Base-by-base conservation (phyloP, 305 asterid species). In the Fraxinus sp. region DNA sequence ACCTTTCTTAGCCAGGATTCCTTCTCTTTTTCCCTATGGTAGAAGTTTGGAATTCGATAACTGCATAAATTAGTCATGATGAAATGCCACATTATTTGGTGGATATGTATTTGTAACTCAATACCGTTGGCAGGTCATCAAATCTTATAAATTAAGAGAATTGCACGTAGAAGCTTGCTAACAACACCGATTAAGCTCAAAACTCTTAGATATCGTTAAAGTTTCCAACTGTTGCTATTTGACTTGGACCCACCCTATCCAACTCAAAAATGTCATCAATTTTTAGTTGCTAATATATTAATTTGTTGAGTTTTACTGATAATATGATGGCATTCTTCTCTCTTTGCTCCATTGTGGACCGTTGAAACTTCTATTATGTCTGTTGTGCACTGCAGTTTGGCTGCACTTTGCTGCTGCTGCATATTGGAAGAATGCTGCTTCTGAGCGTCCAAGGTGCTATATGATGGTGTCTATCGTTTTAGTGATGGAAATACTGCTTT, bases 401-500 rank as follows among this genome's bases (percentile, higher is more conserved):
- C 88, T 76, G 88, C 88, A 6, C 88, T 85, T 14, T 85, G 88
- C 18, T 85, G 86, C 80, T 85, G 88, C 36, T 85, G 86, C 64
- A n/a, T 85, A 35, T 10, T 85, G 76, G 88, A 85, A 71, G 86
- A 85, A 80, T 85, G 88, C 80, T 85, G 88, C 85, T 78, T 81
- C 64, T 84, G 84, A 83, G 74, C 66, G 18, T 16, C 5, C 37
- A 32, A 30, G 76, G 44, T 32, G 41, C 76, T 70, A 14, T 14
- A 16, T 70, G 75, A 30, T 70, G 35, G 76, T 30, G 41, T 70
- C 18, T 30, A 35, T 70, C 39, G 9, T 30, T 14, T 11, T 16
- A 9, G 22, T 4, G 14, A 68, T 44, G 20, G 68, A 77, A 28
- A 39, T 75, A 68, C 36, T 30, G 11, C 68, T 46, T 66, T 28